Evolutionary conservation across 257 asterid genomes (phyloP).

Genomic region (Solanum virginianum): DNA sequence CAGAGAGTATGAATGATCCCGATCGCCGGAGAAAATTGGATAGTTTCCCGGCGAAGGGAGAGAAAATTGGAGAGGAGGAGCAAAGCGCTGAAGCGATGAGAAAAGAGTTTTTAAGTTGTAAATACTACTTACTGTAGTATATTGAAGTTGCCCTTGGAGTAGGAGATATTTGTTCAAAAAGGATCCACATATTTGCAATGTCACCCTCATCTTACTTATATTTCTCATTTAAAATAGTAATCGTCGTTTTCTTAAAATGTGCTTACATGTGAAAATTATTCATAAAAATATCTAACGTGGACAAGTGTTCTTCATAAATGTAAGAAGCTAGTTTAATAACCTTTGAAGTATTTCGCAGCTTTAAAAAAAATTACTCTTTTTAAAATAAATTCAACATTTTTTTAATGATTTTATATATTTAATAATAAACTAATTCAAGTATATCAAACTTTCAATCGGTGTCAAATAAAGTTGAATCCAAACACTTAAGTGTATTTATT

Average conservation of each 20-base stretch:
- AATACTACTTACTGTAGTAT: not conserved
- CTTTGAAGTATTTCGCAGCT: not conserved
- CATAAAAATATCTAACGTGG: not conserved
- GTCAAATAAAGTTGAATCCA: not conserved
- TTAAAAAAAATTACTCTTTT: not conserved
- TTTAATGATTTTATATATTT: not conserved
- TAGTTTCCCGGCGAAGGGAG: not conserved
- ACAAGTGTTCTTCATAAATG: not conserved
- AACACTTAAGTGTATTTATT: not conserved
- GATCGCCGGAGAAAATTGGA: conserved; percentile 4
- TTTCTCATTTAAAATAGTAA: not conserved
- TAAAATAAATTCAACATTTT: not conserved
- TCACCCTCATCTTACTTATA: not conserved
- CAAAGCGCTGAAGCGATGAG: not conserved
- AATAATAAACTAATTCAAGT: not conserved
- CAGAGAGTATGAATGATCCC: not conserved
- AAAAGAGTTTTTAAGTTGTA: not conserved
- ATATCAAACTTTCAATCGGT: not conserved
- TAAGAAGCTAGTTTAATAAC: not conserved
- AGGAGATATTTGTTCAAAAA: not conserved
- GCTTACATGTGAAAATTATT: not conserved
- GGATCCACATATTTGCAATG: not conserved
- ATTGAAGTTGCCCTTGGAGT: not conserved
- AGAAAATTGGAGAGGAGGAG: conserved; percentile 5
- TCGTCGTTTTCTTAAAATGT: not conserved